phyloP scores from a whole-genome alignment of 352 stramenopile species.

The Phytopythium delawarense region DNA sequence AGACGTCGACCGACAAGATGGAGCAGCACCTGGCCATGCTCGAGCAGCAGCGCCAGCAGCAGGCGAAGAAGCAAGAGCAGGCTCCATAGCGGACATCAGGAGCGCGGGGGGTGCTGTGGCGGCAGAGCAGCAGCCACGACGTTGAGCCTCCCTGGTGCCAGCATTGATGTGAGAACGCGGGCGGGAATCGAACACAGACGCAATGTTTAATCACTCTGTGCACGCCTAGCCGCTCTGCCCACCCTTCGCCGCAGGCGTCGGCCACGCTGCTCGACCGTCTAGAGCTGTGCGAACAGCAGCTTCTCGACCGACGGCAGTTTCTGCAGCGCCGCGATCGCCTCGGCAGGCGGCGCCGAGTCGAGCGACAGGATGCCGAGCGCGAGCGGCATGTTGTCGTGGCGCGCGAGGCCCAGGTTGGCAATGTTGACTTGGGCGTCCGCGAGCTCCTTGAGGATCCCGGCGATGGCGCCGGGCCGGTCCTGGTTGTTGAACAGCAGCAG shows the following conservation, averaged over 20 bases:
- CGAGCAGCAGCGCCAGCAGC: conserved; percentile 18
- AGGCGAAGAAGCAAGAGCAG: conserved; percentile 6
- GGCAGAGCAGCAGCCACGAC: not conserved
- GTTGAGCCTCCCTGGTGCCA: not conserved
- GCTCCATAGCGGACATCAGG: not conserved
- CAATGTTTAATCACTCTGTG: not conserved
- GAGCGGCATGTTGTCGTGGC: conserved; percentile 49
- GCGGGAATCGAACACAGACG: not conserved
- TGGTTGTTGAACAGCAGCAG: conserved; percentile 84
- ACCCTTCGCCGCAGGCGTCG: too few species aligned
- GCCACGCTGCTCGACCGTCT: conserved; percentile 1
- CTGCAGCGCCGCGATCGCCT: conserved; percentile 62
- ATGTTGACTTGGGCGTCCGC: conserved; percentile 78
- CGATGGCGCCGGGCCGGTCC: conserved; percentile 74
- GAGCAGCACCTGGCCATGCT: conserved; percentile 43
- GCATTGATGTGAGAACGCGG: not conserved
- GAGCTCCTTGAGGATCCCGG: conserved; percentile 65
- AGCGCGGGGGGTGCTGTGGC: not conserved
- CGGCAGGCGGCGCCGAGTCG: conserved; percentile 44
- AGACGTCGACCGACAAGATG: conserved; percentile 71
- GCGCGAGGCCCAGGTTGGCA: conserved; percentile 77
- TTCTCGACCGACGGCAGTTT: conserved; percentile 55
- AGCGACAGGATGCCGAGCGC: conserved; percentile 74
- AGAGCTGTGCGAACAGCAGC: conserved; percentile 66
- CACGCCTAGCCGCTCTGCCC: too few species aligned